Percentiles rank a stretch among this genome's conserved stretches.
Conservation (phyloP, 2,329 filamentous ascomycete genomes). For the Sarocladiaceae sp. region DNA sequence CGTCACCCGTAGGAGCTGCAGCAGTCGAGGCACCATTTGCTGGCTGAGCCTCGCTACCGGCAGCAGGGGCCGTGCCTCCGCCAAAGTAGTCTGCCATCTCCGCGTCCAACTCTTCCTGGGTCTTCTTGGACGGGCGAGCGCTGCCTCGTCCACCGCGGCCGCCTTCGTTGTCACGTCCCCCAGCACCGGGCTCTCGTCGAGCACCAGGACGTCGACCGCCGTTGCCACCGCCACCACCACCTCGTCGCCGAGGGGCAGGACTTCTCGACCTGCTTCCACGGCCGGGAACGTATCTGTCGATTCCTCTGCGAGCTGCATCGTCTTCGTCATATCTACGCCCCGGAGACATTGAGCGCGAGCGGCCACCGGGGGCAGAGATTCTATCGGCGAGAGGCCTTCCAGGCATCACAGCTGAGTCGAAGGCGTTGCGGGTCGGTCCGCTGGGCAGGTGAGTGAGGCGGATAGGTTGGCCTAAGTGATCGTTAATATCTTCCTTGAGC, state of each 20-base stretch:
- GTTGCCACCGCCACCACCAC: conserved; percentile 26
- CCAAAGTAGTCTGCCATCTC: conserved; percentile 96
- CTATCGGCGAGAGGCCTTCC: conserved; percentile 57
- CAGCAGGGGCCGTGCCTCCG: conserved; percentile 29
- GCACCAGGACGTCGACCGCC: conserved; percentile 47
- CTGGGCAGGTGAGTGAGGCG: conserved; percentile 61
- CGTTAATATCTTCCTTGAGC: background rate
- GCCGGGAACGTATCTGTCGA: conserved; percentile 77
- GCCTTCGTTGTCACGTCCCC: conserved; percentile 24
- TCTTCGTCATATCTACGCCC: conserved; percentile 41
- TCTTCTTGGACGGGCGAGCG: conserved; percentile 69
- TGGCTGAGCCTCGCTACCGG: conserved; percentile 18
- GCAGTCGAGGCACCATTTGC: conserved; percentile 20
- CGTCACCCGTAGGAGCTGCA: conserved; percentile 37
- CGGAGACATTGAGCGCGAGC: conserved; percentile 61
- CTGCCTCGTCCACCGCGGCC: conserved; percentile 36
- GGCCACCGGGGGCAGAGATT: conserved; percentile 48
- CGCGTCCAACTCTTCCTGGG: conserved; percentile 87
- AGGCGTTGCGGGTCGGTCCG: conserved; percentile 48
- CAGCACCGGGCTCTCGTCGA: conserved; percentile 35
- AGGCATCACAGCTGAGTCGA: conserved; percentile 51
- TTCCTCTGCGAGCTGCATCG: conserved; percentile 60
- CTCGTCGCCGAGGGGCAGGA: conserved; percentile 46
- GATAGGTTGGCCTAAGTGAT: conserved; percentile 67
- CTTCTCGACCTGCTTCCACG: conserved; percentile 50